A percentile compares a stretch with the other conserved stretches of the same genome.
phyloP scores from a whole-genome alignment of 2,329 filamentous ascomycete species.

The Periglandula ipomoeae region DNA sequence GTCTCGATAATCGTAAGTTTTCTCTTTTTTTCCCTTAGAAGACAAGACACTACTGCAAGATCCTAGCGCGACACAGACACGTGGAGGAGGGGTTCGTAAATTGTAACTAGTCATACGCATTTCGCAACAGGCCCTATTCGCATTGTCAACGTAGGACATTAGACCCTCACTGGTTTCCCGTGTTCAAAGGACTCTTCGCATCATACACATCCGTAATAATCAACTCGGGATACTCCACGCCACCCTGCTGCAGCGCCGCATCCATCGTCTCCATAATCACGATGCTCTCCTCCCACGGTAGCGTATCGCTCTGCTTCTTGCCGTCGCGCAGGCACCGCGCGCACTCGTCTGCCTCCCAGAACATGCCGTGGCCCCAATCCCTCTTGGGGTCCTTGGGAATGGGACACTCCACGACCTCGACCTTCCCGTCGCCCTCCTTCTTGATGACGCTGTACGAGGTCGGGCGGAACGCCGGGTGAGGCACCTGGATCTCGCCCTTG shows the following conservation, averaged over 20 bases:
- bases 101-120: too few species aligned
- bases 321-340: constrained; percentile 68
- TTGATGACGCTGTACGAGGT: constrained; percentile 55
- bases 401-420: constrained; percentile 43
- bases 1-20: too few species aligned
- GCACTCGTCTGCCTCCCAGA: constrained; percentile 78
- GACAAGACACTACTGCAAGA: too few species aligned
- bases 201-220: constrained; percentile 52
- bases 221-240: constrained; percentile 42
- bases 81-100: too few species aligned
- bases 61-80: too few species aligned
- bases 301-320: constrained; percentile 60
- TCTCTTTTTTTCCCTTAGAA: too few species aligned
- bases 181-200: constrained; percentile 51
- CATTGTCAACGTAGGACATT: too few species aligned
- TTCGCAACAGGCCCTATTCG: too few species aligned
- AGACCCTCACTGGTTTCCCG: constrained; percentile 29
- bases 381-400: constrained; percentile 41
- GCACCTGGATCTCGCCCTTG: constrained; percentile 73
- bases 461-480: constrained; percentile 62
- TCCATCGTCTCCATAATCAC: constrained; percentile 73
- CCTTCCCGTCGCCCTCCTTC: constrained; percentile 34
- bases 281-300: constrained; percentile 69
- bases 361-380: constrained; percentile 69
- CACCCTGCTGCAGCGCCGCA: constrained; percentile 42